Conservation (phyloP, 2,329 filamentous ascomycete genomes). For the Zymoseptoria pseudotritici region DNA sequence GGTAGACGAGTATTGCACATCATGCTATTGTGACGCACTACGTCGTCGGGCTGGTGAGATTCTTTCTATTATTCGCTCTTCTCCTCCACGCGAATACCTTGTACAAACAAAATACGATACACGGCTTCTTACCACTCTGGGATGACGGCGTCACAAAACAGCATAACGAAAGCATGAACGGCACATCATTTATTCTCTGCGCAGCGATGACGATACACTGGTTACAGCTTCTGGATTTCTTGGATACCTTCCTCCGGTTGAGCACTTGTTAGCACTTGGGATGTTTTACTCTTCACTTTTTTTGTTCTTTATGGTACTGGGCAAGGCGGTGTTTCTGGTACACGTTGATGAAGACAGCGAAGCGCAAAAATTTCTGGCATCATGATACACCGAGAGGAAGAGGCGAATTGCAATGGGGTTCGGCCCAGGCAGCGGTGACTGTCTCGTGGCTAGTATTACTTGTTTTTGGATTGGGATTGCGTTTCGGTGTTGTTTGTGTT, state of each 20-base stretch:
- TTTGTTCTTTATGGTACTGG: background rate
- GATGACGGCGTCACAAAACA: conserved; percentile 18
- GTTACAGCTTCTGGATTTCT: conserved; percentile 2
- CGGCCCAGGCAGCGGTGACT: conserved; percentile 7
- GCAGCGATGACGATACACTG: conserved; percentile 10
- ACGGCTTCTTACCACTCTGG: conserved; percentile 7
- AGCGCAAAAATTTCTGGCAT: conserved; percentile 6
- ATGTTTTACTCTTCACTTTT: background rate
- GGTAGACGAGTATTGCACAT: conserved; percentile 30
- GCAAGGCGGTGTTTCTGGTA: conserved; percentile 8
- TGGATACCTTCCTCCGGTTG: conserved; percentile 1
- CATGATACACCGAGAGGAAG: conserved; percentile 6
- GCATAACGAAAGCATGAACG: conserved; percentile 20
- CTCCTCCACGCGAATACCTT: conserved; percentile 13
- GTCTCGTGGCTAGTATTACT: background rate
- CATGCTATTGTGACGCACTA: conserved; percentile 14
- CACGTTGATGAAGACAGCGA: conserved; percentile 5
- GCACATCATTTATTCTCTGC: conserved; percentile 12
- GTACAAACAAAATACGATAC: conserved; percentile 17
- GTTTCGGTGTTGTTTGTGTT: conserved; percentile 3
- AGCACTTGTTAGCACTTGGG: conserved; percentile 7
- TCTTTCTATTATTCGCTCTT: conserved; percentile 7
- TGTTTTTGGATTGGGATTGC: background rate
- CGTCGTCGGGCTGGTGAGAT: conserved; percentile 22
- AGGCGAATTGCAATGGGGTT: conserved; percentile 1